Evolutionary conservation across 257 asterid genomes (phyloP).

Genomic region (Forsythia viridissima): DNA sequence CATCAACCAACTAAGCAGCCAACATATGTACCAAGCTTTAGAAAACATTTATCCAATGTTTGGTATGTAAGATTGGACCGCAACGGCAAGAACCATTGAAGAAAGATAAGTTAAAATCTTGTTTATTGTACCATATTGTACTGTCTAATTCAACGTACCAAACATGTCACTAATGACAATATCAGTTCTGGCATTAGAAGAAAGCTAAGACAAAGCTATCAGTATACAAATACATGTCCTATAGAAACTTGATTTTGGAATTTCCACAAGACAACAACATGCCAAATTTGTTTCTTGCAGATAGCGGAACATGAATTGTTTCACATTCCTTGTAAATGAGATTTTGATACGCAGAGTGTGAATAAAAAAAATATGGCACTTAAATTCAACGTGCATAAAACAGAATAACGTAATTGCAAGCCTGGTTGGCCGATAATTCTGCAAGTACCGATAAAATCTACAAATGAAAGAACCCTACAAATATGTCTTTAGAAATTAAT

Average conservation of each 20-base stretch:
- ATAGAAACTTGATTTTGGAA: neutral
- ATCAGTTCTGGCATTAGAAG: too few relatives aligned
- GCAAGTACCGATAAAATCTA: neutral
- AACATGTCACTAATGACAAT: neutral
- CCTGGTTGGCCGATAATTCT: neutral
- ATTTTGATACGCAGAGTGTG: neutral
- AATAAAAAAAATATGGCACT: too few relatives aligned
- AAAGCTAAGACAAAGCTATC: neutral
- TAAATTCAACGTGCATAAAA: neutral
- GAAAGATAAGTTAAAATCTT: too few relatives aligned
- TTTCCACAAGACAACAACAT: too few relatives aligned
- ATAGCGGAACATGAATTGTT: neutral
- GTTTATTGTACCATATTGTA: too few relatives aligned
- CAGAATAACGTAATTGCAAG: neutral
- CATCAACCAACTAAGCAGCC: constrained; percentile 3
- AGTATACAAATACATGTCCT: neutral
- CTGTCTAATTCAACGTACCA: neutral
- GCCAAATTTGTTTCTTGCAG: too few relatives aligned
- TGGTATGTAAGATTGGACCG: neutral
- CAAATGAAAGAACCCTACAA: neutral
- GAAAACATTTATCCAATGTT: neutral
- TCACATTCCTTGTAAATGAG: neutral
- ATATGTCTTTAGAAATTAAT: neutral
- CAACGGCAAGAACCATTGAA: too few relatives aligned
- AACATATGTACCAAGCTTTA: neutral